Conservation (phyloP, 1,284 basidiomycete species). For the Earliella scabrosa region DNA sequence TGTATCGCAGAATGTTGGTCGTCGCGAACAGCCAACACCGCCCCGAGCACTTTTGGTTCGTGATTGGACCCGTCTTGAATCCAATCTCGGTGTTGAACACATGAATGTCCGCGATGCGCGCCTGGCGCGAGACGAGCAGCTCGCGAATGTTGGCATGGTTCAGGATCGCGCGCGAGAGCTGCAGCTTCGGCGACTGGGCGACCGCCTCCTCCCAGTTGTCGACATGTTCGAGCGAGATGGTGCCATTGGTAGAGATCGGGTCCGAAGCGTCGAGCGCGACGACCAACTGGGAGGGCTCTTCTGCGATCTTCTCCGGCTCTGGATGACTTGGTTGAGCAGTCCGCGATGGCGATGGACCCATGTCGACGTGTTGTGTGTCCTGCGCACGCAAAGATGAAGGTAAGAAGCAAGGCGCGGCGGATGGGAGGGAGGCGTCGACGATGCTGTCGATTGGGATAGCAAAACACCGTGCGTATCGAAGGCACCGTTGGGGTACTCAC, state of each 20-base stretch:
- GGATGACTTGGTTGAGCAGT: no score
- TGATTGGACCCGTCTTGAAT: constrained; percentile 82
- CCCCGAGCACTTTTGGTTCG: constrained; percentile 87
- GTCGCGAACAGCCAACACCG: constrained; percentile 95
- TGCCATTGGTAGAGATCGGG: constrained; percentile 50
- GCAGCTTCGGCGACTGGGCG: constrained; percentile 63
- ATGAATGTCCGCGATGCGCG: constrained; percentile 72
- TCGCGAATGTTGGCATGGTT: constrained; percentile 73
- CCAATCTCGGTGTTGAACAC: constrained; percentile 86
- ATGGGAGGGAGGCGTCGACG: no score
- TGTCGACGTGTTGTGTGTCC: no score
- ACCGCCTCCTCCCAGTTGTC: constrained; percentile 68
- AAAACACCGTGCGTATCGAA: no score
- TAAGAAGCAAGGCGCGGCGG: no score
- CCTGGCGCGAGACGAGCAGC: constrained; percentile 68
- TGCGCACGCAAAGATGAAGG: no score
- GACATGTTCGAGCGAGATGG: constrained; percentile 61
- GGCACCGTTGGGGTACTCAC: no score
- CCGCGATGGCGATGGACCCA: no score
- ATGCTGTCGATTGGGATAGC: no score
- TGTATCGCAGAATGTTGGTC: constrained; percentile 86
- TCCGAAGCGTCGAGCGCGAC: no score
- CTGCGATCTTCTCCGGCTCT: no score
- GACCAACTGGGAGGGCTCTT: no score
- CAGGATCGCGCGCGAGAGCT: constrained; percentile 83